Base-by-base conservation (phyloP, 2,329 filamentous ascomycete genomes). In the Tolypocladium tropicale region DNA sequence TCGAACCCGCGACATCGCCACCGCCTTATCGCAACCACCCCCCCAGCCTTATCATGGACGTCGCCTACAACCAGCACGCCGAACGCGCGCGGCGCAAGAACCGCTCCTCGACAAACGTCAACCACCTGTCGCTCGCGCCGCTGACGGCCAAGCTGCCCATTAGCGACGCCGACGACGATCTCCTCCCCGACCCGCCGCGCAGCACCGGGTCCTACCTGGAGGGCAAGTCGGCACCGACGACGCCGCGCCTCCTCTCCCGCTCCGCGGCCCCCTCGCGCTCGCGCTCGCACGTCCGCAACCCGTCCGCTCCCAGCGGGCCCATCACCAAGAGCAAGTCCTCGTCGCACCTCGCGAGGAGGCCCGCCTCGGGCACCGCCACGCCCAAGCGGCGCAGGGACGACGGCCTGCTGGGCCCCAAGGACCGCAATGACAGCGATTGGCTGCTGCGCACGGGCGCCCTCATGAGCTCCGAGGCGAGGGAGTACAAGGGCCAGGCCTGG, bases 401-500 rank as follows among this genome's bases (percentile, higher is more conserved):
- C 55, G 65, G 58, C 53, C 60, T 36, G 16, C n/a, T 67, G 21
- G 62, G 59, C 25, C 67, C 59, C 58, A 64, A 65, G 36, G 73
- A 78, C 59, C 69, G 69, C 39, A 73, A 73, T 56, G 78, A 84
- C 62, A 81, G 79, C 56, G 84, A 86, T 69, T 88, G 85, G 84
- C 71, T 88, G 50, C 73, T 85, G 28, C 78, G 84, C 33, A 79
- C 83, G 0, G 84, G 84, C 51, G 82, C 82, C 7, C 66, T 85
- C 51, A 79, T 88, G 62, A 80, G 80, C 56, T 78, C 77, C 53
- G 82, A 84, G 65, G 76, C 83, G 21, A 75, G 84, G 56, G 85
- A 88, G 65, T 84, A 75, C 63, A 88, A 88, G 69, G 85, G 85
- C 16, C 84, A 88, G 68, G 73, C 79, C 16, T 89, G 85, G 85